phyloP scores from a whole-genome alignment of 768 basidiomycete species.

The Lentinula edodes region DNA sequence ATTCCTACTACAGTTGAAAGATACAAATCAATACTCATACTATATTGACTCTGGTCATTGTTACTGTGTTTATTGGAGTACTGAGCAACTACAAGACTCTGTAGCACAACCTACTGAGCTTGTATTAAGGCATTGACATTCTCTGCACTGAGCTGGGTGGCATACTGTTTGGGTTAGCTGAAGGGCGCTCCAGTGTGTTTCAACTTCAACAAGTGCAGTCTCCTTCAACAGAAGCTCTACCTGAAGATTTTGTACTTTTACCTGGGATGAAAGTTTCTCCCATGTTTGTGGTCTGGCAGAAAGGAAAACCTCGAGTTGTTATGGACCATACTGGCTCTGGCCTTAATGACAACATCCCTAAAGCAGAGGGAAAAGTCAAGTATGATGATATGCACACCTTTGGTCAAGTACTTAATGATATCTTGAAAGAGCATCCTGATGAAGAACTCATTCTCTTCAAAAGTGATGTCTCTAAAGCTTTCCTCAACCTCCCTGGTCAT shows the following conservation, averaged over 20 bases:
- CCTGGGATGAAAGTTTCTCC: conserved; percentile 24
- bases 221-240: background rate
- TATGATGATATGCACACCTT: conserved; percentile 20
- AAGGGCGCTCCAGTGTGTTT: too few relatives aligned
- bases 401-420: conserved; percentile 11
- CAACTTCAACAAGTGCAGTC: too few relatives aligned
- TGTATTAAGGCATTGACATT: too few relatives aligned
- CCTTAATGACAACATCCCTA: conserved; percentile 14
- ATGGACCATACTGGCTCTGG: conserved; percentile 21
- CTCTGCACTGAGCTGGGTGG: too few relatives aligned
- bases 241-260: conserved; percentile 6
- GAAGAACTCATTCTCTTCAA: conserved; percentile 18
- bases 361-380: conserved; percentile 14
- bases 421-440: background rate
- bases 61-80: too few relatives aligned
- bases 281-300: conserved; percentile 21
- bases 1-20: too few relatives aligned
- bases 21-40: too few relatives aligned
- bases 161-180: too few relatives aligned
- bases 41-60: too few relatives aligned
- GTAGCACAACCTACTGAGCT: too few relatives aligned
- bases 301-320: conserved; percentile 19
- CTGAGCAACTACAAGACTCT: too few relatives aligned
- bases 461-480: conserved; percentile 23
- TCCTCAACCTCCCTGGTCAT: conserved; percentile 24